A percentile compares a stretch with the other conserved stretches of the same genome.
Conservation (phyloP, 31 red algal genomes). For the Endocladia muricata region DNA sequence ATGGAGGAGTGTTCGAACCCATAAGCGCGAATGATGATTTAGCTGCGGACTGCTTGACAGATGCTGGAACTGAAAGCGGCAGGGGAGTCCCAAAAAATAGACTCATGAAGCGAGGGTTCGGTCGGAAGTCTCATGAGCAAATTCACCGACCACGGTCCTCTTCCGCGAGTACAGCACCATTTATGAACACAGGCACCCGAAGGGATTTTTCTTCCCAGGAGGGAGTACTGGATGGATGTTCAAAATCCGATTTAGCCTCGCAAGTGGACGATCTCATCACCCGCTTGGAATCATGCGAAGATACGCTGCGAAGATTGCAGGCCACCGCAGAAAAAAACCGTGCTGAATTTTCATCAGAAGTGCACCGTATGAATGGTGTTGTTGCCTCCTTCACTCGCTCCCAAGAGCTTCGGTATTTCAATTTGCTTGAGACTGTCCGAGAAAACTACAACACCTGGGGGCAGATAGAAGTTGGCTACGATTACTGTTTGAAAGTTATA, state of each 20-base stretch:
- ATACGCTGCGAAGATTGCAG: background rate
- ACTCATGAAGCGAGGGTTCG: too few relatives aligned
- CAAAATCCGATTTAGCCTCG: too few relatives aligned
- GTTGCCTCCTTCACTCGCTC: background rate
- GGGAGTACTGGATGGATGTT: background rate
- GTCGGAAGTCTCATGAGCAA: too few relatives aligned
- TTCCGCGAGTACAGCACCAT: too few relatives aligned
- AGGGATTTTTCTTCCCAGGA: too few relatives aligned
- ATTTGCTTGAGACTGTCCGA: conserved; percentile 30
- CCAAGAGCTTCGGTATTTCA: conserved; percentile 55
- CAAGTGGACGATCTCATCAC: background rate
- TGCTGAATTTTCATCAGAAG: conserved; percentile 7
- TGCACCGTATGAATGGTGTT: conserved; percentile 7
- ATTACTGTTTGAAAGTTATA: conserved; percentile 35
- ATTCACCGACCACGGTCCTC: too few relatives aligned
- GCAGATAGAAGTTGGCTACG: conserved; percentile 43
- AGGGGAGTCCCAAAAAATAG: too few relatives aligned
- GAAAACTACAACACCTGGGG: conserved; percentile 51
- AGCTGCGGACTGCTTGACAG: too few relatives aligned
- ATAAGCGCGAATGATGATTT: too few relatives aligned
- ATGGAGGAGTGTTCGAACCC: too few relatives aligned
- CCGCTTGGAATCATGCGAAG: conserved; percentile 3
- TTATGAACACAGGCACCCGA: too few relatives aligned
- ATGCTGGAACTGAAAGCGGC: too few relatives aligned
- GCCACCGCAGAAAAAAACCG: conserved; percentile 5